Evolutionary conservation across 768 basidiomycete genomes (phyloP).

Genomic region (Termitomyces bulborhizus): DNA sequence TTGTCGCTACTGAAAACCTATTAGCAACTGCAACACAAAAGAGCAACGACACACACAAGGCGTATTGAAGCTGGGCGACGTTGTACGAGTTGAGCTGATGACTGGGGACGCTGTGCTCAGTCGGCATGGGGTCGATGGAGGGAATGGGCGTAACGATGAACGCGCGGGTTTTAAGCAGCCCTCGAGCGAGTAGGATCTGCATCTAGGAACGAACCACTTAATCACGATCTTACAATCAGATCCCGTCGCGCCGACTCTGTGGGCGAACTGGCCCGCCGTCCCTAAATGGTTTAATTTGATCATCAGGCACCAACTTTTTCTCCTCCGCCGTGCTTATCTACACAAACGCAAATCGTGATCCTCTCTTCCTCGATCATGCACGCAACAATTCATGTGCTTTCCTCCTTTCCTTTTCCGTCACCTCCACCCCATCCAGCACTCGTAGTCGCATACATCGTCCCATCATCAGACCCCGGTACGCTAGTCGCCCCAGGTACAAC

Average conservation of each 20-base stretch:
- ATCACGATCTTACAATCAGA: background rate
- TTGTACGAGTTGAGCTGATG: conserved; percentile 50
- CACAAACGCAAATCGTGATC: conserved; percentile 10
- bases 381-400: conserved; percentile 69
- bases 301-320: conserved; percentile 8
- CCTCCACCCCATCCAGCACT: conserved; percentile 81
- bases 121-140: conserved; percentile 42
- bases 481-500: conserved; percentile 79
- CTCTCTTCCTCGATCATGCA: background rate
- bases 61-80: conserved; percentile 57
- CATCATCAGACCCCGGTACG: conserved; percentile 89
- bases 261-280: conserved; percentile 3
- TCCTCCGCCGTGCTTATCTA: background rate
- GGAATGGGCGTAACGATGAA: background rate
- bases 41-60: conserved; percentile 25
- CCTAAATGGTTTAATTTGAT: conserved; percentile 14
- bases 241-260: no score
- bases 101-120: conserved; percentile 31
- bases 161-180: conserved; percentile 17
- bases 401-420: conserved; percentile 76
- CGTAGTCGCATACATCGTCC: conserved; percentile 57
- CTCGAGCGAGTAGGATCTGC: conserved; percentile 4
- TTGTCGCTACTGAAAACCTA: no score
- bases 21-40: no score
- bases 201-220: conserved; percentile 13